These are phyloP conservation scores for Chiua virens DNA, from an alignment of 768 basidiomycete species.

Conservation along the genomic window DNA sequence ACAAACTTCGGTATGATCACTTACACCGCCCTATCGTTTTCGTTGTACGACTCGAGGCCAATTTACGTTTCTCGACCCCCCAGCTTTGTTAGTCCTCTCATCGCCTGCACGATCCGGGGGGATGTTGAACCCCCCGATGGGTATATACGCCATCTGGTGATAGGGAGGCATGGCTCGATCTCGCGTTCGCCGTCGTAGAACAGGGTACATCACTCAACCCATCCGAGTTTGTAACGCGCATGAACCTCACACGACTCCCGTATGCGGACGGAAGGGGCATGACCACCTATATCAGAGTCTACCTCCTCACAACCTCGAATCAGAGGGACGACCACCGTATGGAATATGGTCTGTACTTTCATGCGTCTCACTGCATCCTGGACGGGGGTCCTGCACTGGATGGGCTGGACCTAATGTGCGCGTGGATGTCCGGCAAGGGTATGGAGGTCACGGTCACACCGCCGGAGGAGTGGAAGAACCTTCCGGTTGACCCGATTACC, in stretches of 20 bases:
- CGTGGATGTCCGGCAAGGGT: slow-evolving; percentile 19
- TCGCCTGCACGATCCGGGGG: slow-evolving; percentile 16
- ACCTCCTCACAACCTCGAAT: slow-evolving; percentile 15
- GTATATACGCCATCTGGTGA: slow-evolving; percentile 23
- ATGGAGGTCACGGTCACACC: slow-evolving; percentile 11
- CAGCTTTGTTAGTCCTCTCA: slow-evolving; percentile 21
- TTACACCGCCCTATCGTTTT: too few relatives aligned
- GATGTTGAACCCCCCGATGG: slow-evolving; percentile 11
- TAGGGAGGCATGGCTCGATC: slow-evolving; percentile 22
- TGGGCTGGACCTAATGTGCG: slow-evolving; percentile 20
- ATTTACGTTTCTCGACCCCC: too few relatives aligned
- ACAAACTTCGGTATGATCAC: slow-evolving; percentile 25
- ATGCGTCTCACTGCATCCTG: slow-evolving; percentile 19
- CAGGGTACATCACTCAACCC: slow-evolving; percentile 13
- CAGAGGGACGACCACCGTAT: not conserved
- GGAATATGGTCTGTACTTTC: slow-evolving; percentile 24
- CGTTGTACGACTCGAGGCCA: too few relatives aligned
- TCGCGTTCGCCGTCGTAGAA: slow-evolving; percentile 17
- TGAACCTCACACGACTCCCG: slow-evolving; percentile 18
- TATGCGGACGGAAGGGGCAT: slow-evolving; percentile 9
- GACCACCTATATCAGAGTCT: not conserved
- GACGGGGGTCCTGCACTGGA: slow-evolving; percentile 24
- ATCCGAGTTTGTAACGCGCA: slow-evolving; percentile 15
- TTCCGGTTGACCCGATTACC: slow-evolving; percentile 25
- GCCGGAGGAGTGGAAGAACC: slow-evolving; percentile 25